Conservation (phyloP, 208 protist genomes). For the Trichomonas vaginalis region DNA sequence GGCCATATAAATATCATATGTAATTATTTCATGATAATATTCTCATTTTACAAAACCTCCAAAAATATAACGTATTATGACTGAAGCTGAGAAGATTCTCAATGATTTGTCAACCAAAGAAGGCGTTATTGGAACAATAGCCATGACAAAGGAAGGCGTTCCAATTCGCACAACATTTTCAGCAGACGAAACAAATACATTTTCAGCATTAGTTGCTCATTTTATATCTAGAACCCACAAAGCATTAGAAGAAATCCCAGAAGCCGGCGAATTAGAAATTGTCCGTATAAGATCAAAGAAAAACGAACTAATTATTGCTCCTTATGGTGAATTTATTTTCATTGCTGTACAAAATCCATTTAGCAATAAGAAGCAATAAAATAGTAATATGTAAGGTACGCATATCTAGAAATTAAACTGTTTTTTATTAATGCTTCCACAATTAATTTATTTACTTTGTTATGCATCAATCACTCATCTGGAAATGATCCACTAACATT, state of each 20-base stretch:
- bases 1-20: too few relatives aligned
- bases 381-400: neutral
- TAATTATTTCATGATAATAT: too few relatives aligned
- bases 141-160: neutral
- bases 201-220: neutral
- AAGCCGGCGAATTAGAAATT: neutral
- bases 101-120: neutral
- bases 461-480: too few relatives aligned
- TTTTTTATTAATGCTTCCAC: too few relatives aligned
- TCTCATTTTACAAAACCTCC: too few relatives aligned
- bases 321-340: neutral
- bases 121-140: neutral
- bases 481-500: too few relatives aligned
- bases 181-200: neutral
- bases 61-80: neutral
- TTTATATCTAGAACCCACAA: neutral
- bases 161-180: neutral
- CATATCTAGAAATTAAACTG: too few relatives aligned
- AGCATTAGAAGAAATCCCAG: neutral
- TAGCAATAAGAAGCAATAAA: neutral
- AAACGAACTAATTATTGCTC: neutral
- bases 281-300: neutral
- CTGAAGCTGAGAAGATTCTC: conserved; percentile 8
- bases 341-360: conserved; percentile 6
- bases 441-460: too few relatives aligned